phyloP scores from a whole-genome alignment of 768 basidiomycete genomes.

The Podaxis rugospora region DNA sequence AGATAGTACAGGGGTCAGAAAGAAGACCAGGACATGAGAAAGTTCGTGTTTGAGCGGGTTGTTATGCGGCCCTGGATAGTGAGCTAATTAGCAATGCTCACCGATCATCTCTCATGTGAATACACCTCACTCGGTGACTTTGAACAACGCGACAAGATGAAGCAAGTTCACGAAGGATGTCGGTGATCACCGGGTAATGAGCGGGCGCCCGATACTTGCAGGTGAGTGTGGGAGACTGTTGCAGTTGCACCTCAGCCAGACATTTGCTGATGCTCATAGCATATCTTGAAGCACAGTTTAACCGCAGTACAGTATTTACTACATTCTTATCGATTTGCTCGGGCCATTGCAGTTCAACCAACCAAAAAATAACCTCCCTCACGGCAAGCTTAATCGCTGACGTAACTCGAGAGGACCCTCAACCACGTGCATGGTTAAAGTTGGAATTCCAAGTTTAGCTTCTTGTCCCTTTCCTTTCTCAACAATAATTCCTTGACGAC shows the following conservation, averaged over 20 bases:
- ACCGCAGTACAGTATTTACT: not conserved
- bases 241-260: not conserved
- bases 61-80: not conserved
- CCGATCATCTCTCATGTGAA: not conserved
- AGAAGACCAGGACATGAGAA: slow-evolving; percentile 3
- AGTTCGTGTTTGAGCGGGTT: not conserved
- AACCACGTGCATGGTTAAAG: not conserved
- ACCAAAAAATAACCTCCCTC: not conserved
- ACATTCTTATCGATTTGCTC: not conserved
- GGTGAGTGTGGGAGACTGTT: not conserved
- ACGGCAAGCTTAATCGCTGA: not conserved
- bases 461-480: not conserved
- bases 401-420: not conserved
- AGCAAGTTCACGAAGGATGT: not conserved
- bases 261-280: too few relatives aligned
- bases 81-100: not conserved
- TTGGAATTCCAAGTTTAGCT: not conserved
- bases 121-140: not conserved
- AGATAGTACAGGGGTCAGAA: not conserved
- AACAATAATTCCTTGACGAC: slow-evolving; percentile 5
- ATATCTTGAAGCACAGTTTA: not conserved
- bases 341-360: not conserved
- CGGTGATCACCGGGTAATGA: not conserved
- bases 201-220: not conserved
- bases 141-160: not conserved